Evolutionary conservation across 2,329 filamentous ascomycete species (phyloP), one percentile per base, ranked within the genome.

Genomic region (Ophiostoma novo-ulmi): DNA sequence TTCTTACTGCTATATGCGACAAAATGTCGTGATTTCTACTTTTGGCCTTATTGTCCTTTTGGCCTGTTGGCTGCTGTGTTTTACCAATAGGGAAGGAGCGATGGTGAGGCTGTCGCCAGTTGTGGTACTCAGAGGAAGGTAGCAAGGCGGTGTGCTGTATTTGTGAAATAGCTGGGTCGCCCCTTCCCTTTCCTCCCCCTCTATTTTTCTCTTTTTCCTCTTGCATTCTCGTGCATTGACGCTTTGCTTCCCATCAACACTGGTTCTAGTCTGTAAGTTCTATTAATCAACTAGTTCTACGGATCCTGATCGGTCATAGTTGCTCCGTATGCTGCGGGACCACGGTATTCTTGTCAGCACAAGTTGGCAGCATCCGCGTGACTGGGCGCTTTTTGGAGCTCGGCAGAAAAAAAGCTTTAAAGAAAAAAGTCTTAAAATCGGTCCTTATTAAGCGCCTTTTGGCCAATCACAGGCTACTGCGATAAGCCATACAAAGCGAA

Each of bases 131-230:
- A 41, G 41, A 39, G 69, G 31, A 8, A 66, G 69, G 52, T 26
- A 39, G 55, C 20, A 36, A 67, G 55, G 66, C 66, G 70, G 58
- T 63, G 58, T 63, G 58, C 52, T 58, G 52, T 58, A 58, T 13
- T 26, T 58, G 22, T 26, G 52, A 26, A 26, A 58, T 26, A 10
- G 35, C 26, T 35, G 26, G 58, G 58, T 36, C 58, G 58, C 26
- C 26, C 58, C 26, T 63, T 31, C 58, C 52, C 22, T 61, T 35
- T 5, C 11, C 35, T 10, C 58, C 58, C 58, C 22, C 58, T 20
- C 22, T 35, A 17, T 31, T 7, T 35, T 55, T 7, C 26, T 63
- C 26, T 63, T 35, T 35, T 35, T 35, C 26, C 26, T 63, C 3
- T 63, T 63, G 20, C 52, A 20, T 55, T 55, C n/a, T 11, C 22